A percentile compares a stretch with the other conserved stretches of the same genome.
These are phyloP conservation scores for Trichomonascaceae sp. DNA, from an alignment of 1,139 yeast genomes.

Conservation along the genomic window DNA sequence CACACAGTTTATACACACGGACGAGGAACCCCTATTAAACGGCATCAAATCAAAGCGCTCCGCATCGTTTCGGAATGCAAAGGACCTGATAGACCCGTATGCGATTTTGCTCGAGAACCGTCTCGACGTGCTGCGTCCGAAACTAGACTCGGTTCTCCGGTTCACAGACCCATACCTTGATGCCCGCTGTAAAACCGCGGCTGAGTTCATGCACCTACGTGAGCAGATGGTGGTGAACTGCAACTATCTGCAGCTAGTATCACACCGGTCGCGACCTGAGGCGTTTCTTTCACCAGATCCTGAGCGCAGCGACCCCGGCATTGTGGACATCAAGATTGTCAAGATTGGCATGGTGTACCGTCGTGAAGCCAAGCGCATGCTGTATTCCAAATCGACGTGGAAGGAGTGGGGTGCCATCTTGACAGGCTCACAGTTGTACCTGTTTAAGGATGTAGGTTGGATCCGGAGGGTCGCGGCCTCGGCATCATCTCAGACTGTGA, in stretches of 20 bases:
- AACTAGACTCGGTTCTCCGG: constrained; percentile 15
- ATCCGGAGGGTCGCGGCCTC: constrained; percentile 12
- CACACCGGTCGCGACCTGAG: constrained; percentile 26
- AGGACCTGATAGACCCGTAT: constrained; percentile 29
- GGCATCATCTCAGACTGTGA: constrained; percentile 9
- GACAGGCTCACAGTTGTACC: constrained; percentile 29
- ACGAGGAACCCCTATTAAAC: constrained; percentile 18
- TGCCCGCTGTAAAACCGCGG: constrained; percentile 16
- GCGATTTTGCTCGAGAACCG: constrained; percentile 25
- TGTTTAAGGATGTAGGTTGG: constrained; percentile 30
- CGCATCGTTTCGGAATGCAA: constrained; percentile 16
- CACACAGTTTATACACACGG: constrained; percentile 36
- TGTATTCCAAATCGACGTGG: constrained; percentile 24
- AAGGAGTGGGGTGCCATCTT: constrained; percentile 32
- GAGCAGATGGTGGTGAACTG: constrained; percentile 23
- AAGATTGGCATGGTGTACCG: constrained; percentile 28
- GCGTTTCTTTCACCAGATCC: constrained; percentile 21
- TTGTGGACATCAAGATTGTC: constrained; percentile 28
- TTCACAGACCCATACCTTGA: constrained; percentile 23
- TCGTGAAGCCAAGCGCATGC: constrained; percentile 25
- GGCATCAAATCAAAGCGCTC: constrained; percentile 9
- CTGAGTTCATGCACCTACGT: constrained; percentile 19
- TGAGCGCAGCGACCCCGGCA: constrained; percentile 24
- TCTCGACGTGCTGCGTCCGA: constrained; percentile 26
- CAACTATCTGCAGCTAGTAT: constrained; percentile 24